Evolutionary conservation across 2,329 filamentous ascomycete genomes (phyloP).

Genomic region (Dryadomyces quercivorus): DNA sequence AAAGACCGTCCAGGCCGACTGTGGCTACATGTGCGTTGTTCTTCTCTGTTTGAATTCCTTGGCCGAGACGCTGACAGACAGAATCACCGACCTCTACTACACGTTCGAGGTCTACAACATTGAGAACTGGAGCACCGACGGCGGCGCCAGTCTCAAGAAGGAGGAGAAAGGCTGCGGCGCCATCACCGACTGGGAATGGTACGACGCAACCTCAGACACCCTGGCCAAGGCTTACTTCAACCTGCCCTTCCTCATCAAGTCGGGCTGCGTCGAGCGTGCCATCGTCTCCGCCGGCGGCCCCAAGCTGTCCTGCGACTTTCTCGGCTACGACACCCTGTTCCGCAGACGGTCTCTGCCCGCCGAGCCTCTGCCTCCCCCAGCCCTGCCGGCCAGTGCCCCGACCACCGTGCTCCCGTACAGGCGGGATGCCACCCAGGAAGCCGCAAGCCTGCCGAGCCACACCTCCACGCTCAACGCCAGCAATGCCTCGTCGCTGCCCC

Average conservation of each 20-base stretch:
- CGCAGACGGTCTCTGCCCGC: too few relatives aligned
- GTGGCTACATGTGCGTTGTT: not conserved
- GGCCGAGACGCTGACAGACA: not conserved
- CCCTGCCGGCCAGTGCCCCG: too few relatives aligned
- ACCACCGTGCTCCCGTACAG: too few relatives aligned
- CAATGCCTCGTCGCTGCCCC: too few relatives aligned
- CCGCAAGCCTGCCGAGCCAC: too few relatives aligned
- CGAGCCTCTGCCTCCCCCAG: too few relatives aligned
- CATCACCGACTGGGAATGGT: not conserved
- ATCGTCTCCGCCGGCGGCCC: not conserved
- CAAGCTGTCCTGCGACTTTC: conserved; percentile 2
- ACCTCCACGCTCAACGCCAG: too few relatives aligned
- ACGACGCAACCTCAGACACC: not conserved
- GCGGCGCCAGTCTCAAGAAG: not conserved
- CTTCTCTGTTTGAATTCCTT: not conserved
- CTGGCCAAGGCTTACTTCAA: conserved; percentile 6
- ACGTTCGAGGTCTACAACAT: not conserved
- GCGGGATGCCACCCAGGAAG: too few relatives aligned
- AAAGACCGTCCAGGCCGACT: not conserved
- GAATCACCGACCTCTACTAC: not conserved
- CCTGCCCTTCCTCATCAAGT: conserved; percentile 2
- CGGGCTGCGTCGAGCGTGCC: not conserved
- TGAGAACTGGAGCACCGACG: not conserved
- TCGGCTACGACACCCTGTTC: conserved; percentile 3
- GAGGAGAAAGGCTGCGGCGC: not conserved